Evolutionary conservation across 768 basidiomycete species (phyloP), one percentile per base, ranked within the genome.

Genomic region (Boletus tylopilopsis): DNA sequence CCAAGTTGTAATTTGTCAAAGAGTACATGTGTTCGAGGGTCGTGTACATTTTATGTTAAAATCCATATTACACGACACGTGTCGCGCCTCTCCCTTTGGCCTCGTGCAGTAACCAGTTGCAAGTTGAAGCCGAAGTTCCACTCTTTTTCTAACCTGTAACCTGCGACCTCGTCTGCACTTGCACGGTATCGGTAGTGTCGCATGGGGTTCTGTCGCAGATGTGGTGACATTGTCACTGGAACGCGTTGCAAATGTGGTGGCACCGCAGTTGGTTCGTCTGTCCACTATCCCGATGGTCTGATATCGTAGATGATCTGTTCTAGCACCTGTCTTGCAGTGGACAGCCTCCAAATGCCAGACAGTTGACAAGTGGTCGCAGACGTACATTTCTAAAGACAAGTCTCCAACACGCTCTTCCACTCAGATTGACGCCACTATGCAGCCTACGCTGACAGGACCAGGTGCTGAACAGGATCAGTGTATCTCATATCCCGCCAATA

Each of bases 141-240:
- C 48, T 32, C 27, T n/a, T n/a, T n/a, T n/a, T n/a, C n/a, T n/a
- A n/a, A n/a, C n/a, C n/a, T n/a, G n/a, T n/a, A n/a, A n/a, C n/a
- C n/a, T n/a, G n/a, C n/a, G n/a, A n/a, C n/a, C n/a, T n/a, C n/a
- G n/a, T n/a, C n/a, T n/a, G n/a, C n/a, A n/a, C n/a, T n/a, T n/a
- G n/a, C n/a, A n/a, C n/a, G n/a, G n/a, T n/a, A n/a, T n/a, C n/a
- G n/a, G n/a, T n/a, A n/a, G n/a, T n/a, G n/a, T 53, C 36, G 21
- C 23, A 92, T 92, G 90, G 86, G 85, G 21, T 92, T 92, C 61
- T 93, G 90, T 71, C 78, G 87, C 51, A 76, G 87, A 64, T 93
- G 90, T 62, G 90, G 90, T 49, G 86, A 91, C 54, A 90, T 93
- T 50, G 88, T 91, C 27, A 63, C 74, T 30, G 80, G 81, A 42